Evolutionary conservation across 805 yeast genomes (phyloP).

Genomic region (Candida taoyuanica): DNA sequence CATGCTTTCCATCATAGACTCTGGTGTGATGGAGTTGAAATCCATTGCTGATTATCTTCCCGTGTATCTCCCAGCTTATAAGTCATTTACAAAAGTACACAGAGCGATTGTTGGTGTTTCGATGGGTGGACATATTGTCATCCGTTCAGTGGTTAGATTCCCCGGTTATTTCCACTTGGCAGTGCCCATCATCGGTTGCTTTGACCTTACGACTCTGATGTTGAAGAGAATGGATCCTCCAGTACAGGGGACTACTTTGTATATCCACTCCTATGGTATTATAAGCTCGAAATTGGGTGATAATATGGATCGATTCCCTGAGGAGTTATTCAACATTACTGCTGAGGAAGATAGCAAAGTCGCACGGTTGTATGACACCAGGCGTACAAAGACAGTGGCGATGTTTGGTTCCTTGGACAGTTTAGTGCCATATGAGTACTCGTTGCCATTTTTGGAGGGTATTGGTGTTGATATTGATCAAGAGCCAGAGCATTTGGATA

Average conservation of each 20-base stretch:
- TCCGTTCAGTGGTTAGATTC: slow-evolving; percentile 14
- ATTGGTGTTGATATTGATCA: background rate
- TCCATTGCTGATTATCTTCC: slow-evolving; percentile 18
- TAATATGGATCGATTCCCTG: slow-evolving; percentile 4
- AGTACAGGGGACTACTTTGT: slow-evolving; percentile 1
- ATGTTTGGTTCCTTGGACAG: slow-evolving; percentile 20
- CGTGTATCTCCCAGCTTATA: slow-evolving; percentile 8
- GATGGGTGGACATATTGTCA: slow-evolving; percentile 23
- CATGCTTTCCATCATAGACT: slow-evolving; percentile 19
- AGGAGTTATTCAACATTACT: slow-evolving; percentile 9
- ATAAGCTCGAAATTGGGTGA: background rate
- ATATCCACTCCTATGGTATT: slow-evolving; percentile 7
- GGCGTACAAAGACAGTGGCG: slow-evolving; percentile 15
- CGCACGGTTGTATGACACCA: slow-evolving; percentile 8
- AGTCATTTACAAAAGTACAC: slow-evolving; percentile 1
- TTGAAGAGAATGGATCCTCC: slow-evolving; percentile 11
- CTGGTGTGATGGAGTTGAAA: slow-evolving; percentile 18
- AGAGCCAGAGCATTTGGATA: slow-evolving; percentile 3
- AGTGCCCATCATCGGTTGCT: slow-evolving; percentile 22
- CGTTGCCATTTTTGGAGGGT: slow-evolving; percentile 13
- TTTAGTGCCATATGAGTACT: slow-evolving; percentile 11
- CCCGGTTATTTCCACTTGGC: slow-evolving; percentile 16
- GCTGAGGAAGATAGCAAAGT: slow-evolving; percentile 16
- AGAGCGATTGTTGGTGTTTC: slow-evolving; percentile 21
- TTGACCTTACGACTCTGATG: slow-evolving; percentile 19